Percentiles rank a stretch among this genome's conserved stretches.
phyloP scores from a whole-genome alignment of 352 stramenopile species.

The Globisporangium nodosum region DNA sequence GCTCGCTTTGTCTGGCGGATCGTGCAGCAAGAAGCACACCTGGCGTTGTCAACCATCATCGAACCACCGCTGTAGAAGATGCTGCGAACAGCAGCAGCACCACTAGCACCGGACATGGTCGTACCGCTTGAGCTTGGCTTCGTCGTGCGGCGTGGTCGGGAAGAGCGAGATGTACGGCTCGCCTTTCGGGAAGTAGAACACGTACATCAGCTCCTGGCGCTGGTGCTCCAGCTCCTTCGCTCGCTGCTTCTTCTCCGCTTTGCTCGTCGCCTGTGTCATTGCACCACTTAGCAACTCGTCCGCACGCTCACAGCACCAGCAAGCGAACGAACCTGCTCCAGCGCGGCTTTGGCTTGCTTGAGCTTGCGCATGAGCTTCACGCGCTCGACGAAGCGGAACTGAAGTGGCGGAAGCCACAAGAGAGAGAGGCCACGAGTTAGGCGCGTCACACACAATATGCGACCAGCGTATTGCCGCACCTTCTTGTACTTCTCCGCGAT shows the following conservation, averaged over 20 bases:
- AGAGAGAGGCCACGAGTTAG: too few species aligned
- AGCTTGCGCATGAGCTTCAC: constrained; percentile 84
- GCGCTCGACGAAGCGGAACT: constrained; percentile 79
- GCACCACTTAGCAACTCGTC: too few species aligned
- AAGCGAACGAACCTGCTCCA: constrained; percentile 34
- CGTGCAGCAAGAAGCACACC: neutral
- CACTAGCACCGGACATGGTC: neutral
- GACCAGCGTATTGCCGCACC: constrained; percentile 17
- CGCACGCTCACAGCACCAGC: too few species aligned
- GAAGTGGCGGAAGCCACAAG: neutral
- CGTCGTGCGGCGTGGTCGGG: constrained; percentile 41
- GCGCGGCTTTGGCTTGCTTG: constrained; percentile 38
- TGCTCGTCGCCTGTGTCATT: constrained; percentile 23
- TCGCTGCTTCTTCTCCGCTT: constrained; percentile 30
- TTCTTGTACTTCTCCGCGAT: constrained; percentile 81
- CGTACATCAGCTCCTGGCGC: constrained; percentile 72
- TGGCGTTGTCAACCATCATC: neutral
- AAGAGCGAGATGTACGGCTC: constrained; percentile 74
- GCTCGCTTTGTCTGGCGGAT: constrained; percentile 26
- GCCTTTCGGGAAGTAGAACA: constrained; percentile 75
- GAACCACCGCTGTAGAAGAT: neutral
- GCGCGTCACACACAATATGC: too few species aligned
- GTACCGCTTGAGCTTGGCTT: constrained; percentile 41
- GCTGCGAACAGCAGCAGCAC: neutral
- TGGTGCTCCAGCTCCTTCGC: constrained; percentile 39